Base-by-base conservation (phyloP, 345 rosid species). In the Eucalyptus sideroxylon region DNA sequence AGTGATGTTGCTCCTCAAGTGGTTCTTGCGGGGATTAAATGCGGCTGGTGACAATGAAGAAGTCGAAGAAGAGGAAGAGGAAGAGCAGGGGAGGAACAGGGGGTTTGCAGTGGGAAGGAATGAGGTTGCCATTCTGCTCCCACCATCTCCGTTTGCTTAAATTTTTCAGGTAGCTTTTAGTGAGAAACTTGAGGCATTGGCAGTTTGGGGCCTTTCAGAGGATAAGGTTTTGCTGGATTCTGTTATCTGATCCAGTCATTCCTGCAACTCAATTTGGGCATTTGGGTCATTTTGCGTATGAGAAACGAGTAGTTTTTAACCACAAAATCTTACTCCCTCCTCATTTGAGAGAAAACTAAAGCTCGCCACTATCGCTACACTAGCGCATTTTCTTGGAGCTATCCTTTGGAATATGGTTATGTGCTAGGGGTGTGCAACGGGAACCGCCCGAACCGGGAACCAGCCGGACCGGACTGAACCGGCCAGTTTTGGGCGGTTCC, bases 61-160 rank as follows among this genome's bases (percentile, higher is more conserved):
- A 77, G 81, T 8, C 0, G 80, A 67, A 16, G 82, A 72, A 67
- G 82, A 72, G 83, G 45, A 72, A 37, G 45, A 6, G 82, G 82
- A 72, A 19, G 45, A 72, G 83, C 27, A 77, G 47, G 83, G 26
- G 27, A 77, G 83, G 72, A 95, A 91, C 87, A 95, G 90, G 88
- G 93, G 56, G 30, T 93, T 95, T 59, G 93, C 93, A 45, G 94
- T 87, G 65, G 96, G 93, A 94, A 95, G 93, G 90, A 92, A 93
- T 77, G 90, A 37, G 44, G 93, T 51, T 80, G 96, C 96, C 97
- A 95, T 96, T 91, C 40, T 89, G 15, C 42, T 44, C 72, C 37
- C 65, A 37, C 83, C 83, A 77, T 77, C 83, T 11, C 31, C 55
- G 16, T 86, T 89, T 80, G 26, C 69, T 55, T 56, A 50, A 30